phyloP scores from a whole-genome alignment of 2,329 filamentous ascomycete species.

The Aspergillus fijiensis region DNA sequence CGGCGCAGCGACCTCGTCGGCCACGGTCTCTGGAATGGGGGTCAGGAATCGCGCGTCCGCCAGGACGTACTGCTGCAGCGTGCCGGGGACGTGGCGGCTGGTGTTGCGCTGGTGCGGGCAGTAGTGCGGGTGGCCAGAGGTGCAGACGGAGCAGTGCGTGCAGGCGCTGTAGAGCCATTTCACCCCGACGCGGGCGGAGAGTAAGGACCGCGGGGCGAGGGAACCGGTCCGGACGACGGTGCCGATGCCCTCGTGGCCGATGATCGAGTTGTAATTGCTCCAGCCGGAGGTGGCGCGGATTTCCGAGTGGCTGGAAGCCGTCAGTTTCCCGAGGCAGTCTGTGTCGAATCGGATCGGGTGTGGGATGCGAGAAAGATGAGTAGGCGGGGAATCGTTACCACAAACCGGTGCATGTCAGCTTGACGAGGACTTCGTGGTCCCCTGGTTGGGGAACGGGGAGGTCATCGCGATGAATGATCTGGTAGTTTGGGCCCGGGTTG shows the following conservation, averaged over 20 bases:
- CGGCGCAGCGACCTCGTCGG: conserved; percentile 62
- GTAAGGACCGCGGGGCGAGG: background rate
- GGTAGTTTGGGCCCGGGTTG: background rate
- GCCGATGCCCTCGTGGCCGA: conserved; percentile 29
- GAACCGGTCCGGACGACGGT: conserved; percentile 18
- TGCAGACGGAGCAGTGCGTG: conserved; percentile 22
- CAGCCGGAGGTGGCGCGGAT: conserved; percentile 24
- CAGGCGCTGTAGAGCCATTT: conserved; percentile 30
- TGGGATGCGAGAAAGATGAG: no score
- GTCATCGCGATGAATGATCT: conserved; percentile 13
- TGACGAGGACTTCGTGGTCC: conserved; percentile 22
- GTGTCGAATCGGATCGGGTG: no score
- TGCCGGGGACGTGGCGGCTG: conserved; percentile 60
- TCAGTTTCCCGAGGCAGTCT: no score
- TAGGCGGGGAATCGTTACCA: no score
- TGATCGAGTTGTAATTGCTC: conserved; percentile 26
- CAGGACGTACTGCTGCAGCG: conserved; percentile 70
- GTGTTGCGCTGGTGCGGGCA: conserved; percentile 19
- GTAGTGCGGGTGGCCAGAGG: conserved; percentile 18
- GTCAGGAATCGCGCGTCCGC: conserved; percentile 68
- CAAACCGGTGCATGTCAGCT: conserved; percentile 24
- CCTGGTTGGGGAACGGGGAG: conserved; percentile 18
- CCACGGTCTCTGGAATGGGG: conserved; percentile 62
- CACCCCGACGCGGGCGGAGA: conserved; percentile 22
- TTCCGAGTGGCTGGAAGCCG: conserved; percentile 21